These are phyloP conservation scores for Pelargonium citronellum DNA, from an alignment of 441 rosid genomes.

Conservation along the genomic window DNA sequence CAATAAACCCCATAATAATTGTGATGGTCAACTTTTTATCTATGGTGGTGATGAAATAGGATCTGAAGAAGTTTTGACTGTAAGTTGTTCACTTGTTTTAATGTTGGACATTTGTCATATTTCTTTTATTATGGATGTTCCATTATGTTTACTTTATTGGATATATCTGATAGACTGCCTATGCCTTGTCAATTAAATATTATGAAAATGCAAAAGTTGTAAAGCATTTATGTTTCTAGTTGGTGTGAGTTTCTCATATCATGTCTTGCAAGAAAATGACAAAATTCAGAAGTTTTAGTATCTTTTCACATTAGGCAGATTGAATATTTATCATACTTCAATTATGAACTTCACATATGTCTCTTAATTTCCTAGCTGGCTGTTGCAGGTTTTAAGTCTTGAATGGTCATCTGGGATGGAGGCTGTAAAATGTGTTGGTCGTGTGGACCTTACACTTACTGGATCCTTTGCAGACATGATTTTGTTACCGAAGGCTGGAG, in stretches of 20 bases:
- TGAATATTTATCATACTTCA: not conserved
- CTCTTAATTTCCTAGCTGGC: not conserved
- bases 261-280: not conserved
- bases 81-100: constrained; percentile 28
- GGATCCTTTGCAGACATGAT: constrained; percentile 71
- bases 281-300: not conserved
- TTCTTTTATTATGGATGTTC: constrained; percentile 18
- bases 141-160: constrained; percentile 2
- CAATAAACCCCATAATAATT: constrained; percentile 32
- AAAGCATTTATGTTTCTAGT: not conserved
- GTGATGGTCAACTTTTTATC: constrained; percentile 48
- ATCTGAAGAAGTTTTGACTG: constrained; percentile 58
- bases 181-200: not conserved
- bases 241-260: not conserved
- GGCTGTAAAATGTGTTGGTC: constrained; percentile 51
- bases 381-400: constrained; percentile 50
- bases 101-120: constrained; percentile 3
- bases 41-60: constrained; percentile 68
- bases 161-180: not conserved
- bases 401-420: constrained; percentile 57
- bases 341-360: not conserved
- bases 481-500: constrained; percentile 39
- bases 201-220: not conserved
- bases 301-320: not conserved
- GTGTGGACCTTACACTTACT: constrained; percentile 50